A percentile compares a stretch with the other conserved stretches of the same genome.
These are phyloP conservation scores for Rhamnella rubrinervis DNA, from an alignment of 331 rosid genomes.

Conservation along the genomic window DNA sequence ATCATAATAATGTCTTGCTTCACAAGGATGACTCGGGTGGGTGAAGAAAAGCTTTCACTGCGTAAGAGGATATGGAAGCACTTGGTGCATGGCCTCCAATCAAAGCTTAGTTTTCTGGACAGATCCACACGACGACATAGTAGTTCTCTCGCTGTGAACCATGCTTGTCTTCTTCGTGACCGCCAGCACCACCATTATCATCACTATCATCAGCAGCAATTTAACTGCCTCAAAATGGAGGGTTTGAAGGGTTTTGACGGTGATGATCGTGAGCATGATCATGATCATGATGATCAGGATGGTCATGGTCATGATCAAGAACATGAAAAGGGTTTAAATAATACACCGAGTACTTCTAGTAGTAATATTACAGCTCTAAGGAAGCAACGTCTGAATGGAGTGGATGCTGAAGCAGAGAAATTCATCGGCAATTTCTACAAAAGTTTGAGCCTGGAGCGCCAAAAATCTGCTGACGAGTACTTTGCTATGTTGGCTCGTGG, in stretches of 20 bases:
- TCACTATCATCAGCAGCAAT: neutral
- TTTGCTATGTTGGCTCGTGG: neutral
- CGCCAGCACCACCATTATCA: neutral
- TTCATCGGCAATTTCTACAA: conserved; percentile 14
- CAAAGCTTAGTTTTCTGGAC: neutral
- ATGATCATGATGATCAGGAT: neutral
- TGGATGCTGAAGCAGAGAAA: conserved; percentile 21
- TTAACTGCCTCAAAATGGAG: no score
- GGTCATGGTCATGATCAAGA: no score
- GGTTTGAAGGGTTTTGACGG: no score
- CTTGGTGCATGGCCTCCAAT: conserved; percentile 3
- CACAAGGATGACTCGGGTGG: no score
- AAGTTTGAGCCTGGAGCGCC: conserved; percentile 9
- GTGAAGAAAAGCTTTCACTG: neutral
- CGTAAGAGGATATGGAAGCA: conserved; percentile 23
- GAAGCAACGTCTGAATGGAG: neutral
- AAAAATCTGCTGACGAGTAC: neutral
- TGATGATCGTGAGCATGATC: no score
- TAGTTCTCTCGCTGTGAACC: neutral
- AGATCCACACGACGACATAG: neutral
- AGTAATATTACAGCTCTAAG: no score
- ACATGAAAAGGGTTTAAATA: no score
- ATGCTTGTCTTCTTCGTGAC: neutral
- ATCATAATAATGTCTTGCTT: neutral
- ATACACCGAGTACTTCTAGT: no score